Conservation (phyloP, 2,329 filamentous ascomycete species). For the Arthrobotrys sinensis region DNA sequence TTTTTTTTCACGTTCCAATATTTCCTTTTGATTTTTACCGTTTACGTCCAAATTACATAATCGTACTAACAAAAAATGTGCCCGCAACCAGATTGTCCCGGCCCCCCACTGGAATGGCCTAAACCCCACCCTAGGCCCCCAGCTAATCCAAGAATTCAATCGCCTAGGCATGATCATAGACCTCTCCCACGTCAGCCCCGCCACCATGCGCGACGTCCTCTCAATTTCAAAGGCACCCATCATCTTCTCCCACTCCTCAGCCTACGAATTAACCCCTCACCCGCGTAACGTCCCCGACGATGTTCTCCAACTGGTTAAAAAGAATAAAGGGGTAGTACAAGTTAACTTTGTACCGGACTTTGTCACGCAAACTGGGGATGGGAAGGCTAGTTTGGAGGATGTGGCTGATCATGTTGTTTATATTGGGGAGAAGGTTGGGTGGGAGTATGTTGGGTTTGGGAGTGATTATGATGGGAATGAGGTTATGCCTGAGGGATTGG, state of each 20-base stretch:
- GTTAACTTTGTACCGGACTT: slow-evolving; percentile 90
- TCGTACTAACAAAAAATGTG: not conserved
- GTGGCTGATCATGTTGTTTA: slow-evolving; percentile 86
- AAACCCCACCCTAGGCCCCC: slow-evolving; percentile 76
- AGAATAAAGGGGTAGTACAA: slow-evolving; percentile 84
- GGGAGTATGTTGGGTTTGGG: slow-evolving; percentile 87
- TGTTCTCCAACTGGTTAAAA: slow-evolving; percentile 82
- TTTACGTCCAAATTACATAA: not conserved
- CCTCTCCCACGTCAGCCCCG: slow-evolving; percentile 81
- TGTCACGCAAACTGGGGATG: slow-evolving; percentile 75
- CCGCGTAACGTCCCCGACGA: slow-evolving; percentile 91
- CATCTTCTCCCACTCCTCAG: slow-evolving; percentile 91
- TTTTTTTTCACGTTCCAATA: not conserved
- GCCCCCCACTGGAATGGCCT: slow-evolving; percentile 79
- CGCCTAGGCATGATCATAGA: slow-evolving; percentile 95
- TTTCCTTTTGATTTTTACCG: too few relatives aligned
- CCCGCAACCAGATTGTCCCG: slow-evolving; percentile 67
- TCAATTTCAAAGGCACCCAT: slow-evolving; percentile 78
- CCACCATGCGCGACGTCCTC: slow-evolving; percentile 89
- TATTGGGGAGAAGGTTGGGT: slow-evolving; percentile 87
- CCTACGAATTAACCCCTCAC: slow-evolving; percentile 84
- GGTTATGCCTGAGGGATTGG: slow-evolving; percentile 79
- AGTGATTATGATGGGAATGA: slow-evolving; percentile 89
- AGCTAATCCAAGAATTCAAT: slow-evolving; percentile 90
- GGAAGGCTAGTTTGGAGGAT: slow-evolving; percentile 80